Base-by-base conservation (phyloP, 2,329 filamentous ascomycete genomes). In the Aschersonia sp. region DNA sequence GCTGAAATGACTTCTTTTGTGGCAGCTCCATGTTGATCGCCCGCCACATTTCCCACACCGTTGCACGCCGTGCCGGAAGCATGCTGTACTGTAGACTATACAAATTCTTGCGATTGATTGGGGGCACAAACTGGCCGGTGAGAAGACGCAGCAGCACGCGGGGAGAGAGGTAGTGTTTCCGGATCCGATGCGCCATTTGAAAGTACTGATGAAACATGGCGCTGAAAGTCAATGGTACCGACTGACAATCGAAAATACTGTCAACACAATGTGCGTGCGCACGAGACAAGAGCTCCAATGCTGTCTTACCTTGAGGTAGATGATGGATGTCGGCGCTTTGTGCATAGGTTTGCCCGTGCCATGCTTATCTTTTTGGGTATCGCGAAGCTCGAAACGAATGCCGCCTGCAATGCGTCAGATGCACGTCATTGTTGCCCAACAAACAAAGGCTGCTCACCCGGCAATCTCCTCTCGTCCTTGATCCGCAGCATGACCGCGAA, bases 81-180 rank as follows among this genome's bases (percentile, higher is more conserved):
- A 97, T 97, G 68, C 88, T 94, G 65, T 98, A 98, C 67, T 98
- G 92, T 58, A 98, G 72, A 56, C 88, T 94, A 66, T 98, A 98
- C 46, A 98, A 73, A 59, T 92, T 94, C 60, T 89, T 91, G 47
- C 94, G 79, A 61, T 96, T 89, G 45, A 98, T 94, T 0, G 94
- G 91, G 9, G 91, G 92, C 2, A 97, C 89, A 54, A 96, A 96
- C 51, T 85, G 85, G 50, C 92, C 92, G 0, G 88, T 94, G 30
- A 89, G 72, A 2, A 98, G 80, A 57, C 88, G 92, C 40, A 95
- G 74, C 45, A 97, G 77, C 28, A 98, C 94, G 10, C 82, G 78
- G 0, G 88, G 88, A 0, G 89, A 91, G 43, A 97, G 74, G 63
- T 98, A 98, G 67, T 98, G 92, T 63, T 94, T 95, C 49, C 88